Percentiles rank a stretch among this genome's conserved stretches.
These are phyloP conservation scores for Blumeria graminis DNA, from an alignment of 2,329 filamentous ascomycete species.

Conservation along the genomic window DNA sequence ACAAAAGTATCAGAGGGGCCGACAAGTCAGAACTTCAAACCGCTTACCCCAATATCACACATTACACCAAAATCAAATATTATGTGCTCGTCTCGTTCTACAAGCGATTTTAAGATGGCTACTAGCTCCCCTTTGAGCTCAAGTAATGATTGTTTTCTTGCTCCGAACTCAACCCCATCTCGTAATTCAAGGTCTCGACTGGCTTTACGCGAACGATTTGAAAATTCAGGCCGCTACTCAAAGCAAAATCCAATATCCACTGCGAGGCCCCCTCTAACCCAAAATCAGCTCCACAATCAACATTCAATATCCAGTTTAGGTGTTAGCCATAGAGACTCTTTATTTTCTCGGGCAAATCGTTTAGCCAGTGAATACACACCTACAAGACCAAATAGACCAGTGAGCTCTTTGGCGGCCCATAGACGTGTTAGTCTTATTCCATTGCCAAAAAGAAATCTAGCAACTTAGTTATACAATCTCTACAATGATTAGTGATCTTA, in stretches of 20 bases:
- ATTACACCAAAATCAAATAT: conserved; percentile 8
- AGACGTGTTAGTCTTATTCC: conserved; percentile 31
- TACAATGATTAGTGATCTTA: too few species aligned
- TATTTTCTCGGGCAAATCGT: conserved; percentile 20
- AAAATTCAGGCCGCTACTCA: conserved; percentile 18
- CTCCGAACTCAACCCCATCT: conserved; percentile 10
- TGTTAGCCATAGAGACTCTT: conserved; percentile 23
- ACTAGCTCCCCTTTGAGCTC: conserved; percentile 12
- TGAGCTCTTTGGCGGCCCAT: conserved; percentile 29
- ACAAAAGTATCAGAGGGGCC: conserved; percentile 39
- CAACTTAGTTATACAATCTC: too few species aligned
- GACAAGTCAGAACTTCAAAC: conserved; percentile 43
- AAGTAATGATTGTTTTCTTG: conserved; percentile 12
- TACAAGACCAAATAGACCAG: conserved; percentile 21
- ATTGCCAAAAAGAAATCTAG: conserved; percentile 10
- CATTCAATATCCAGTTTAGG: conserved; percentile 20
- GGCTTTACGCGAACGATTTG: conserved; percentile 28
- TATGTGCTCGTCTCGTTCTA: conserved; percentile 8
- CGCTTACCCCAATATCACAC: conserved; percentile 21
- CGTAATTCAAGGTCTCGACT: conserved; percentile 15
- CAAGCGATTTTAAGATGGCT: conserved; percentile 13
- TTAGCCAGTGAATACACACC: conserved; percentile 15
- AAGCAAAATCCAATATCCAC: conserved; percentile 24
- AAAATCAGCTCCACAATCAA: conserved; percentile 15
- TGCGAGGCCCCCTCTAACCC: conserved; percentile 18